A percentile compares a stretch with the other conserved stretches of the same genome.
Evolutionary conservation across 805 yeast genomes (phyloP).

Genomic region (Candida germanica): DNA sequence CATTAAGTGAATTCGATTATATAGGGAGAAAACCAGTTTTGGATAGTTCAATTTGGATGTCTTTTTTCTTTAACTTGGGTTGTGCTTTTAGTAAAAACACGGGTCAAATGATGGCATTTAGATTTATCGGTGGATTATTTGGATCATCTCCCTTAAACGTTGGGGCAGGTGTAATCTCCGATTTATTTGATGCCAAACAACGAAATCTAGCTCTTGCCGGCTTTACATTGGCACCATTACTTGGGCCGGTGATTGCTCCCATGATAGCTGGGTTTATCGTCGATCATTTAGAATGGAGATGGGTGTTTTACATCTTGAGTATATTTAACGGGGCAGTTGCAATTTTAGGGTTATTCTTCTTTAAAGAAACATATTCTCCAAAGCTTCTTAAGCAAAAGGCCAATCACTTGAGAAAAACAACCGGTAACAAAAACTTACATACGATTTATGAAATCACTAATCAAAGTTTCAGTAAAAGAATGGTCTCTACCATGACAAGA

Average conservation of each 20-base stretch:
- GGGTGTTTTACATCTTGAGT: slow-evolving; percentile 62
- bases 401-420: slow-evolving; percentile 42
- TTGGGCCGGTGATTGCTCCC: slow-evolving; percentile 70
- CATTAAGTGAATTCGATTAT: slow-evolving; percentile 56
- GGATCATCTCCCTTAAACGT: slow-evolving; percentile 67
- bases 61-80: slow-evolving; percentile 51
- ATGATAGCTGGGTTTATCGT: slow-evolving; percentile 57
- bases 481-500: slow-evolving; percentile 47
- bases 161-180: slow-evolving; percentile 69
- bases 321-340: slow-evolving; percentile 54
- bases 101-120: slow-evolving; percentile 57
- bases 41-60: slow-evolving; percentile 47
- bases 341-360: slow-evolving; percentile 44
- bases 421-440: slow-evolving; percentile 56
- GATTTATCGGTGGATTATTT: slow-evolving; percentile 64
- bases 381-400: slow-evolving; percentile 48
- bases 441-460: slow-evolving; percentile 59
- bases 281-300: slow-evolving; percentile 53
- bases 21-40: slow-evolving; percentile 61
- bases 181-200: slow-evolving; percentile 49
- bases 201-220: slow-evolving; percentile 57
- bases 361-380: slow-evolving; percentile 61
- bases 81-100: slow-evolving; percentile 59
- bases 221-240: slow-evolving; percentile 54
- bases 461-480: slow-evolving; percentile 38